A percentile compares a stretch with the other conserved stretches of the same genome.
These are phyloP conservation scores for Termitomyces sp. DNA, from an alignment of 768 basidiomycete genomes.

Conservation along the genomic window DNA sequence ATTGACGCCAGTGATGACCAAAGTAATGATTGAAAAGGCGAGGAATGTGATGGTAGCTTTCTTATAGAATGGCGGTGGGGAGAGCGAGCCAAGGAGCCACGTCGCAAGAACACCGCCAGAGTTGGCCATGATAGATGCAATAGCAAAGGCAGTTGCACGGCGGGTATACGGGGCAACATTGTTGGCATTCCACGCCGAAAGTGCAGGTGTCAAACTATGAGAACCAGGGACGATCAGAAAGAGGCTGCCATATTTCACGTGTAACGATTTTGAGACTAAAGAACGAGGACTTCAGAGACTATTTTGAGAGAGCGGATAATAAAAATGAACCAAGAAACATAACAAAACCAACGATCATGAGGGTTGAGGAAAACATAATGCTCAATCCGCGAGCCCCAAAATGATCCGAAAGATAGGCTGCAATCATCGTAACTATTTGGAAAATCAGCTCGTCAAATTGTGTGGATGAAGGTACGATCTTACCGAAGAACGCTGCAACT, in stretches of 20 bases:
- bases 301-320: not conserved
- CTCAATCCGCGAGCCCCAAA: not conserved
- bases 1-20: not conserved
- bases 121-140: not conserved
- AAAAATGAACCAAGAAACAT: not conserved
- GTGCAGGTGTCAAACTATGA: not conserved
- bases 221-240: not conserved
- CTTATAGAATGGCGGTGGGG: not conserved
- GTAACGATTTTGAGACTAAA: not conserved
- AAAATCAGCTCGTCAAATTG: not conserved
- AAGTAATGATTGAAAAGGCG: not conserved
- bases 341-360: not conserved
- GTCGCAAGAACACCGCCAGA: not conserved
- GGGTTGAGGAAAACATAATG: not conserved
- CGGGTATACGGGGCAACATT: not conserved
- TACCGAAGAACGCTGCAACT: not conserved
- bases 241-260: not conserved
- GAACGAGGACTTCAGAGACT: not conserved
- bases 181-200: not conserved
- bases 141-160: not conserved
- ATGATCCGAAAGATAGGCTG: not conserved
- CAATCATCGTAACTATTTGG: not conserved
- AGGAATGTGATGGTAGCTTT: not conserved
- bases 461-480: not conserved
- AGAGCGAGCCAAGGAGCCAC: not conserved